Conservation (phyloP, 1,284 basidiomycete species). For the Boletus mariae region DNA sequence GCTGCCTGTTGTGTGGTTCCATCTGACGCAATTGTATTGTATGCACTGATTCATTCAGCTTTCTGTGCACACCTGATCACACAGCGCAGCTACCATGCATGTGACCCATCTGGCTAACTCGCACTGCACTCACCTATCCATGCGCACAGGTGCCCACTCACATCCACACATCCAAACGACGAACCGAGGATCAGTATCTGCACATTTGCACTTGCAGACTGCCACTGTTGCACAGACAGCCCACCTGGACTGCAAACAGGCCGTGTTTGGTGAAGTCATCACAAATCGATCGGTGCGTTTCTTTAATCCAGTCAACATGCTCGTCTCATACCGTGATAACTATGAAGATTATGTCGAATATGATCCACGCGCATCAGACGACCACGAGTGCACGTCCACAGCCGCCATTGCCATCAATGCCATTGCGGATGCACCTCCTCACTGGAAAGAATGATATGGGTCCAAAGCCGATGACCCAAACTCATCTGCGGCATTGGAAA, state of each 20-base stretch:
- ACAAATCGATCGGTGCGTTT: conserved; percentile 68
- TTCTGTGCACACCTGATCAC: too few relatives aligned
- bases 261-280: conserved; percentile 86
- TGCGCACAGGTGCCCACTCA: too few relatives aligned
- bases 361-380: conserved; percentile 57
- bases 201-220: too few relatives aligned
- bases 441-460: conserved; percentile 66
- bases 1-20: too few relatives aligned
- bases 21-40: too few relatives aligned
- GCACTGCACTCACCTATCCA: too few relatives aligned
- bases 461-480: conserved; percentile 17
- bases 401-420: conserved; percentile 67
- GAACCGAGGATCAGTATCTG: too few relatives aligned
- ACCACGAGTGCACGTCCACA: conserved; percentile 53
- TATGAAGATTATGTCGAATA: conserved; percentile 86
- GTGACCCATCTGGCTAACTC: too few relatives aligned
- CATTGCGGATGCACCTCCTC: conserved; percentile 70
- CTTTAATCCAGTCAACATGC: too few relatives aligned
- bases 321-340: conserved; percentile 38
- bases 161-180: too few relatives aligned
- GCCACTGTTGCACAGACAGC: conserved; percentile 67
- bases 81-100: too few relatives aligned
- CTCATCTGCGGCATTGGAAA: conserved; percentile 62
- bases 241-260: conserved; percentile 85
- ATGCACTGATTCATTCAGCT: too few relatives aligned